Conservation (phyloP, 305 asterid genomes). For the Fraxinus nigra region DNA sequence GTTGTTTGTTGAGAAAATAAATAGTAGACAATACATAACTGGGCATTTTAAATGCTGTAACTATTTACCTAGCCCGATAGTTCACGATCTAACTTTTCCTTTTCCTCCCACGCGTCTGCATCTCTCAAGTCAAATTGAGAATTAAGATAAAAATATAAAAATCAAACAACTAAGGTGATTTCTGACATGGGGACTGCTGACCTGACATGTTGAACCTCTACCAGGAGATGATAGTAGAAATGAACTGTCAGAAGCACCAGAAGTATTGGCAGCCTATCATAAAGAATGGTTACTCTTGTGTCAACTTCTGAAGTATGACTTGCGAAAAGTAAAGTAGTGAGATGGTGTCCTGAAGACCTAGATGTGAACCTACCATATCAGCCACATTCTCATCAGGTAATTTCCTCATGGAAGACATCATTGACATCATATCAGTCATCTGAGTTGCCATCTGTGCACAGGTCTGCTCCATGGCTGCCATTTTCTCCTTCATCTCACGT, state of each 20-base stretch:
- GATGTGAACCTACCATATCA: conserved; percentile 21
- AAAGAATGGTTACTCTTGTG: background rate
- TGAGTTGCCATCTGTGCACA: conserved; percentile 44
- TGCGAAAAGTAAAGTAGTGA: background rate
- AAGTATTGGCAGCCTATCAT: conserved; percentile 9
- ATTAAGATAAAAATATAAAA: background rate
- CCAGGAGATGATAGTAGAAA: background rate
- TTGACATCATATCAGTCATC: conserved; percentile 35
- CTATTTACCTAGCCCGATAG: background rate
- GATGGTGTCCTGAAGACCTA: background rate
- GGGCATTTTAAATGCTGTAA: background rate
- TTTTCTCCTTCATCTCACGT: conserved; percentile 26
- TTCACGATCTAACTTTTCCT: background rate
- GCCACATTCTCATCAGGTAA: conserved; percentile 21
- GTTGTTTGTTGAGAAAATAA: background rate
- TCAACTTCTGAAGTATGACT: background rate
- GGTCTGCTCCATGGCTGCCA: conserved; percentile 44
- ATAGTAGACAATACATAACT: background rate
- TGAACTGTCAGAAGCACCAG: conserved; percentile 8
- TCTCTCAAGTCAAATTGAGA: background rate
- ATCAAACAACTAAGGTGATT: background rate
- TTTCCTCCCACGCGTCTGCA: conserved; percentile 22
- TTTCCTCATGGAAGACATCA: conserved; percentile 31
- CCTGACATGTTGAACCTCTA: conserved; percentile 1
- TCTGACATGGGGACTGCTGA: background rate